Conservation (phyloP, 208 protist genomes). For the Leishmania turanica region DNA sequence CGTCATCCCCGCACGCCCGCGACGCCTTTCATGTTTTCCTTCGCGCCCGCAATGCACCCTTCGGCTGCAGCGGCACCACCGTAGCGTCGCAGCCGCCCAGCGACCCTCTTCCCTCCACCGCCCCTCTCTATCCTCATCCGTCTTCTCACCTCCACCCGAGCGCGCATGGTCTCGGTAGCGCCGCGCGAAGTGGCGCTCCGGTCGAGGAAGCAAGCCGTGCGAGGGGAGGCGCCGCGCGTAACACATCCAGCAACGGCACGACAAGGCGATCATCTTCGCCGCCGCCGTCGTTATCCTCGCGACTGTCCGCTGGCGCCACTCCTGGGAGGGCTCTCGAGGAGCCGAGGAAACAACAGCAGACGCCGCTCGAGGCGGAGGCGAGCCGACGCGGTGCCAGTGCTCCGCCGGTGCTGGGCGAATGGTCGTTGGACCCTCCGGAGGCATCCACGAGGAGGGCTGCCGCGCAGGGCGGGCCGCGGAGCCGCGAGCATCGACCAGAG, state of each 20-base stretch:
- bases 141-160: not conserved
- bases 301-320: not conserved
- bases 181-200: not conserved
- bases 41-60: constrained; percentile 20
- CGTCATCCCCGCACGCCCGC: not conserved
- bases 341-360: not conserved
- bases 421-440: constrained; percentile 1
- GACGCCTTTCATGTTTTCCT: constrained; percentile 26
- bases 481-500: not conserved
- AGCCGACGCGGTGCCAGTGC: not conserved
- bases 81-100: not conserved
- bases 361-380: not conserved
- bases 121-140: not conserved
- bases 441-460: not conserved
- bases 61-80: not conserved
- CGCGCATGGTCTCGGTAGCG: not conserved
- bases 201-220: not conserved
- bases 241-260: not conserved
- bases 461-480: not conserved
- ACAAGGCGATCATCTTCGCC: not conserved
- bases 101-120: not conserved
- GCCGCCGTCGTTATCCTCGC: not conserved
- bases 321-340: not conserved
- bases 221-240: not conserved
- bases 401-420: constrained; percentile 2